These are phyloP conservation scores for Herpetomonas tarakana DNA, from an alignment of 208 protist species.

Conservation along the genomic window DNA sequence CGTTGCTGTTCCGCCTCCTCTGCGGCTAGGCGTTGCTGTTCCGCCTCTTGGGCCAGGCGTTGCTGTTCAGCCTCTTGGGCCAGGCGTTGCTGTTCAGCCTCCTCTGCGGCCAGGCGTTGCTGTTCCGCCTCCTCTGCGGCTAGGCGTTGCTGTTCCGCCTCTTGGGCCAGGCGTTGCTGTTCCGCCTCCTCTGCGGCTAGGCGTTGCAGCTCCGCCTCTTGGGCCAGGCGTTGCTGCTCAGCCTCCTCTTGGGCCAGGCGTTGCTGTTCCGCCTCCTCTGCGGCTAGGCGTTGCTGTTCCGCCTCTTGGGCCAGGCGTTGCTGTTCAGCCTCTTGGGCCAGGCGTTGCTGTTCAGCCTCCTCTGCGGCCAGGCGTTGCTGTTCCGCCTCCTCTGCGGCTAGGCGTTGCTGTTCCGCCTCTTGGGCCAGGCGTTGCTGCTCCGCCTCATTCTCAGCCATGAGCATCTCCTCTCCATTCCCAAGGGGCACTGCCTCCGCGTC, in stretches of 20 bases:
- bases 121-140: constrained; percentile 15
- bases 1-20: constrained; percentile 7
- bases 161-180: constrained; percentile 13
- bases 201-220: constrained; percentile 5
- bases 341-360: too few species aligned
- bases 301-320: constrained; percentile 15
- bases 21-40: constrained; percentile 10
- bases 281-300: constrained; percentile 12
- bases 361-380: too few species aligned
- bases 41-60: constrained; percentile 14
- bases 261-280: constrained; percentile 4
- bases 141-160: neutral
- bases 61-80: constrained; percentile 8
- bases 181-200: constrained; percentile 13
- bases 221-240: constrained; percentile 8
- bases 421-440: too few species aligned
- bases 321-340: constrained; percentile 11
- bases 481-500: too few species aligned
- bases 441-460: too few species aligned
- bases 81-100: constrained; percentile 11
- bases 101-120: constrained; percentile 10
- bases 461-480: too few species aligned
- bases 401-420: constrained; percentile 10
- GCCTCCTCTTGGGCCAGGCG: neutral
- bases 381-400: constrained; percentile 23